Evolutionary conservation across 2,329 filamentous ascomycete species (phyloP).

Genomic region (Fusarium continuum): DNA sequence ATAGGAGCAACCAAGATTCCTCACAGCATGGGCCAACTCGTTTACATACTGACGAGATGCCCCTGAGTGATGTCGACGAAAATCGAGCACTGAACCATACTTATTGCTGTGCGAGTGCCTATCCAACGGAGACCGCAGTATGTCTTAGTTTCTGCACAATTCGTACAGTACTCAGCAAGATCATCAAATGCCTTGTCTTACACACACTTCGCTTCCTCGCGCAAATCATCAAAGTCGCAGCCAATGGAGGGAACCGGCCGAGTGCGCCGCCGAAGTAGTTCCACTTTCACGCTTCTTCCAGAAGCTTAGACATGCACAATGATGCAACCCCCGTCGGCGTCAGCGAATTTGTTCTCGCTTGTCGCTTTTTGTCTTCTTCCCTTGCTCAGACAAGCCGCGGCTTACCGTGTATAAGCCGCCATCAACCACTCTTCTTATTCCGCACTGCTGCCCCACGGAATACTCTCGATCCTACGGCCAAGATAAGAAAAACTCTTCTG

Average conservation of each 20-base stretch:
- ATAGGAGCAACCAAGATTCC: constrained; percentile 1
- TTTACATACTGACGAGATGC: constrained; percentile 4
- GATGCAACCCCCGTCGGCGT: constrained; percentile 39
- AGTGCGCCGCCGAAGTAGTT: constrained; percentile 20
- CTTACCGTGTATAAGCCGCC: constrained; percentile 35
- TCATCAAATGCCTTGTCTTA: background rate
- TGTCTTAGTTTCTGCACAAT: background rate
- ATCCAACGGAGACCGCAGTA: background rate
- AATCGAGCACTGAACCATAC: too few species aligned
- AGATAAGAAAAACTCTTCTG: constrained; percentile 8
- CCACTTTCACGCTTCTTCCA: constrained; percentile 12
- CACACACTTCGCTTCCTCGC: background rate
- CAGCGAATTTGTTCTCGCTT: constrained; percentile 16
- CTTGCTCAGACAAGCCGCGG: constrained; percentile 1
- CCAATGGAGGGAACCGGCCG: constrained; percentile 28
- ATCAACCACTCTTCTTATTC: background rate
- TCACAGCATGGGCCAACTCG: constrained; percentile 6
- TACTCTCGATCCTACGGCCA: constrained; percentile 12
- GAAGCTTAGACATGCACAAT: constrained; percentile 35
- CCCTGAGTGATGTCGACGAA: constrained; percentile 14
- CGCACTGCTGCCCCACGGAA: constrained; percentile 11
- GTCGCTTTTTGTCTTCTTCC: background rate
- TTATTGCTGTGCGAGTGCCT: too few species aligned
- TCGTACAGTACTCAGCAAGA: constrained; percentile 1
- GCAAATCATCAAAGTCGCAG: background rate